phyloP scores from a whole-genome alignment of 2,329 filamentous ascomycete species.

The Endocalyx cinctus region DNA sequence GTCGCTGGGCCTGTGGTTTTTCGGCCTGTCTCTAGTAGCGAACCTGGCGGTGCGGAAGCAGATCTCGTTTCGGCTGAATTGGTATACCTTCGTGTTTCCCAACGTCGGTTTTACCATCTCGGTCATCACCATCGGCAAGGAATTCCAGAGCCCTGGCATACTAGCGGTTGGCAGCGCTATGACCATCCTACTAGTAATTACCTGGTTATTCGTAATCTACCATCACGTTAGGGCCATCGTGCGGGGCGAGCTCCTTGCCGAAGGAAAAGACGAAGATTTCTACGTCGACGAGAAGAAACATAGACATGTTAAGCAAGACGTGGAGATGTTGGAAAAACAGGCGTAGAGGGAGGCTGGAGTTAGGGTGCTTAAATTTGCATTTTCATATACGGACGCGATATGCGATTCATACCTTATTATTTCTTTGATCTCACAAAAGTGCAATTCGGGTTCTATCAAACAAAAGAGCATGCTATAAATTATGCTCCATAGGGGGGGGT shows the following conservation, averaged over 20 bases:
- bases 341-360: too few relatives aligned
- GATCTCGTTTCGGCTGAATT: conserved; percentile 39
- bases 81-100: conserved; percentile 64
- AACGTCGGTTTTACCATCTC: conserved; percentile 60
- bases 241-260: conserved; percentile 50
- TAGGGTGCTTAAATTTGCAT: too few relatives aligned
- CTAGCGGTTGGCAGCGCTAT: conserved; percentile 50
- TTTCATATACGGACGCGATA: too few relatives aligned
- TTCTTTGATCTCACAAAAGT: too few relatives aligned
- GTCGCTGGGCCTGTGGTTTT: conserved; percentile 47
- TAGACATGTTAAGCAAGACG: conserved; percentile 15
- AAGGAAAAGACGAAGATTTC: conserved; percentile 55
- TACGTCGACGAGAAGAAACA: conserved; percentile 18
- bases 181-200: conserved; percentile 48
- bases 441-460: too few relatives aligned
- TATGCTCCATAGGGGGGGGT: too few relatives aligned
- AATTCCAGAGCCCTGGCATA: conserved; percentile 47
- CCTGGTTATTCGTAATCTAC: conserved; percentile 50
- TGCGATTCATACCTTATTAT: too few relatives aligned
- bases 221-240: conserved; percentile 46
- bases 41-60: conserved; percentile 23
- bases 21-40: conserved; percentile 30
- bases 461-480: too few relatives aligned
- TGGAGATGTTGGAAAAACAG: conserved; percentile 14
- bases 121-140: conserved; percentile 52